Base-by-base conservation (phyloP, 2,329 filamentous ascomycete genomes). In the Talaromyces sp. region DNA sequence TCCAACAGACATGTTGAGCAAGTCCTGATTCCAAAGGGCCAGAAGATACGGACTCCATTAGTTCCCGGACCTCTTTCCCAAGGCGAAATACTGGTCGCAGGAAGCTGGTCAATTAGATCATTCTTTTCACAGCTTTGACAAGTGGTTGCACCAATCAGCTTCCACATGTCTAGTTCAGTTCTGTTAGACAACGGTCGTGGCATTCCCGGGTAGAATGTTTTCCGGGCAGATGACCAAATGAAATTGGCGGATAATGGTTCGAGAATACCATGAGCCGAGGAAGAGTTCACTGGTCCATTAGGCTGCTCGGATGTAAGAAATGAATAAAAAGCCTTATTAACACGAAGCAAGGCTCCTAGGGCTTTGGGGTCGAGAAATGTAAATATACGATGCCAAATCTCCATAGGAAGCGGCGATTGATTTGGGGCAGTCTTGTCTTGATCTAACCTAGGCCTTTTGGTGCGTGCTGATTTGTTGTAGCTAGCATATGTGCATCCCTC, bases 161-260 rank as follows among this genome's bases (percentile, higher is more conserved):
- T 84, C 84, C 91, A 92, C 89, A 93, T 93, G 46, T 88, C 84
- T 66, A 90, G 79, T 74, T 95, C 91, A 46, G 84, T 84, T 71
- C 83, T 84, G 63, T 81, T 83, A 59, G 79, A 77, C 57, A 93
- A 80, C 31, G 90, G 90, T 62, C 82, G 81, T 54, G 91, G 91
- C 79, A 92, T 85, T 67, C 83, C 83, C 28, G 85, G 85, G 77
- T 85, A 84, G 73, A 85, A 87, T 21, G 79, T 76, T 68, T 86
- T 86, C 70, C 90, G 85, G 69, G 90, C 89, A 67, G 81, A 79
- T 71, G 84, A 83, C 90, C 90, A 93, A 69, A 93, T 86, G 55
- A 78, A 76, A 71, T 91, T 85, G 69, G 88, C 85, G 70, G 84
- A 83, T 68, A 82, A 69, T 48, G 73, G 64, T 35, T 64, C 67